Conservation (phyloP, 169 alveolate genomes). For the Blepharisma undulans region DNA sequence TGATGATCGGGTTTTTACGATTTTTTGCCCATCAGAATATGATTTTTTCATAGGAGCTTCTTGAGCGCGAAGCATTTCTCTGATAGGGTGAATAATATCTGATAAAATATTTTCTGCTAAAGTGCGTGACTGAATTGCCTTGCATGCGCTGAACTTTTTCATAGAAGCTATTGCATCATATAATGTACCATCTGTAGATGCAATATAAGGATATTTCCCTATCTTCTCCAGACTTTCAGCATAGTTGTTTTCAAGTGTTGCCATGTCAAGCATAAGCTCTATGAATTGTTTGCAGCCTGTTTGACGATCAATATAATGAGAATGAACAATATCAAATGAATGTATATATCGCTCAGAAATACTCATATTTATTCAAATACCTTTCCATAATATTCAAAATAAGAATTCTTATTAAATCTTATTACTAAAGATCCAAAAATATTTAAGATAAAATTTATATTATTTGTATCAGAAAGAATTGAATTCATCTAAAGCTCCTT, state of each 20-base stretch:
- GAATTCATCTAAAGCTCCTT: neutral
- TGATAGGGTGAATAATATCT: neutral
- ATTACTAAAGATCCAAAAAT: too few species aligned
- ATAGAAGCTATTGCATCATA: neutral
- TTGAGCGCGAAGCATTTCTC: neutral
- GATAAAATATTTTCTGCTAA: neutral
- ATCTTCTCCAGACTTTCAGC: constrained; percentile 19
- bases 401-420: too few species aligned
- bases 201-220: neutral
- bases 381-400: neutral
- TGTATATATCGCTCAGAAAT: neutral
- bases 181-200: neutral
- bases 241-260: neutral
- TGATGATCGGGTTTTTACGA: neutral
- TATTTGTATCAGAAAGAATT: neutral
- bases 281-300: neutral
- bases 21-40: constrained; percentile 1
- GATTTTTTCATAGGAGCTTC: neutral
- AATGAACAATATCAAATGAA: neutral
- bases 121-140: neutral
- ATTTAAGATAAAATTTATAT: too few species aligned
- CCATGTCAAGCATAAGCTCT: neutral
- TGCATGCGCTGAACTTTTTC: neutral
- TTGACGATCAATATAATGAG: neutral
- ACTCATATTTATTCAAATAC: neutral